A percentile compares a stretch with the other conserved stretches of the same genome.
phyloP scores from a whole-genome alignment of 192 early-diverging fungal species.

The Linnemannia zychae region DNA sequence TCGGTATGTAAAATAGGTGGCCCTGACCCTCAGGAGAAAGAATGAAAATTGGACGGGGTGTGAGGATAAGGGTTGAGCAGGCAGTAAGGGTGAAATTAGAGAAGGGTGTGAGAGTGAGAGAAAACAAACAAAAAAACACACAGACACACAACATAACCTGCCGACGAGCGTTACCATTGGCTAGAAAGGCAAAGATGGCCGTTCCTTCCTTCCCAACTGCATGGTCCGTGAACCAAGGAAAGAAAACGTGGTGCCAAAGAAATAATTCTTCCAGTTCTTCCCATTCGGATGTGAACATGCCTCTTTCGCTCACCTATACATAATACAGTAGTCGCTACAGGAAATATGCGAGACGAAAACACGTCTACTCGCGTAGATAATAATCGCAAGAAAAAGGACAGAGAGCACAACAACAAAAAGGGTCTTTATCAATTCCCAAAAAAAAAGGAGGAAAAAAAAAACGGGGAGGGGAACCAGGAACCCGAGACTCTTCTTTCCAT shows the following conservation, averaged over 20 bases:
- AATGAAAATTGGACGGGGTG: background rate
- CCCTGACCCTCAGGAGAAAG: background rate
- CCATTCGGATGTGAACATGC: no score
- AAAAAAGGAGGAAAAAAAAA: background rate
- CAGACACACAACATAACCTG: background rate
- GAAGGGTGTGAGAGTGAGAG: background rate
- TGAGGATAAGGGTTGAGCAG: background rate
- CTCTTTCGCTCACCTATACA: background rate
- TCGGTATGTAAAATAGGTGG: background rate
- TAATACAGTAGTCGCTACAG: background rate
- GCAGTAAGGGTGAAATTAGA: background rate
- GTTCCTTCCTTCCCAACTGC: background rate
- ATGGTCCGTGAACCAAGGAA: constrained; percentile 1
- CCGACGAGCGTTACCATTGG: background rate
- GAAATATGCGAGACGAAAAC: background rate
- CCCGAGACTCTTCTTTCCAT: background rate
- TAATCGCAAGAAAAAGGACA: background rate
- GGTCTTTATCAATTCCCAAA: background rate
- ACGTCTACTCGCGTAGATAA: background rate
- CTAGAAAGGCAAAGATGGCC: background rate
- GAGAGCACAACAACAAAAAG: background rate
- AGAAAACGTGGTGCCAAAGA: background rate
- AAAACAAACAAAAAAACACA: background rate
- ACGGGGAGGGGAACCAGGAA: background rate
- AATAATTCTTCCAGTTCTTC: background rate